Evolutionary conservation across 2,329 filamentous ascomycete species (phyloP), one percentile per base, ranked within the genome.

Genomic region (Blumeriella jaapii): DNA sequence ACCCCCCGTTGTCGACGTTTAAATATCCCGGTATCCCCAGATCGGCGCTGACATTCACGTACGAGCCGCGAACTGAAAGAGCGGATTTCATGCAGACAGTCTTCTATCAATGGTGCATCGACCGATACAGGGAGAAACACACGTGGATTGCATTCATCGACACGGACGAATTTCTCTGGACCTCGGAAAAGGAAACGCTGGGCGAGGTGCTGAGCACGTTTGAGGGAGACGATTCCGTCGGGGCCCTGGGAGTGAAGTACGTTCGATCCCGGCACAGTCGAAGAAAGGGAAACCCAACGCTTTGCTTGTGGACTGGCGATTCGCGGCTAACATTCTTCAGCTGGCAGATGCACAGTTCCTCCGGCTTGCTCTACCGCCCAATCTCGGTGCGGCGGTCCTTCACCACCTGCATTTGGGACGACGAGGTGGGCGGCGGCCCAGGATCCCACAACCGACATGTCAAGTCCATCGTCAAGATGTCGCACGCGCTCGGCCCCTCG

Each of bases 91-190:
- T 45, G 44, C 51, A 53, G 29, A 19, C 34, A 3, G 27, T 18
- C 3, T 36, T 48, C 7, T 54, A 55, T 38, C 32, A 31, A 6
- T 19, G 45, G 17, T 54, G 52, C 29, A 39, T 44, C 19, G 30
- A 40, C 12, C 34, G 36, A 6, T 52, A 48, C 26, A 47, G 50
- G 16, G 39, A 39, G 10, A 42, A 43, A 10, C 53, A 57, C 38
- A 54, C 44, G 7, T 57, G 55, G 54, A 53, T 56, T 12, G 55
- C 48, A 6, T 57, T 54, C 35, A 41, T 58, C 18, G 55, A 57
- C 41, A 44, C 40, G 13, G 54, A 58, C 34, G 55, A 54, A 31
- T 54, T 48, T 26, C 39, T 51, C 5, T 36, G 48, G 12, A 44
- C 45, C 25, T 25, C 44, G 10, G 36, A 36, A 1, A 32, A 41